Evolutionary conservation across 257 asterid species (phyloP), one percentile per base, ranked within the genome.

Genomic region (Fraxinus anomala): DNA sequence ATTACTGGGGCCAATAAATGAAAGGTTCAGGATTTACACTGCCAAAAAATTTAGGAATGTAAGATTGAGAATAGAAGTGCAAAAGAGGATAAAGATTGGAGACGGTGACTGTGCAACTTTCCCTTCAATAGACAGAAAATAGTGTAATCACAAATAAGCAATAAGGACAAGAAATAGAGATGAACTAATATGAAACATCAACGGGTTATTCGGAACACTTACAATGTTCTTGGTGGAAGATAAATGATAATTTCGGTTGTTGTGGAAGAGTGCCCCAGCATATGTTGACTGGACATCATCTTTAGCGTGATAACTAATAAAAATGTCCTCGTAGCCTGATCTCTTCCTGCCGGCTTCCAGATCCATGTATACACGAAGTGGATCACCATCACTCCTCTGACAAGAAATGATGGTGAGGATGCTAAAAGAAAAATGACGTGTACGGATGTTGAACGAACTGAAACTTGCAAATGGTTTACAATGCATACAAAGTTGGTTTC

Each of bases 241-340:
- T 59, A 96, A 42, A 76, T 74, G 91, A 83, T 92, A 96, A 80
- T 96, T 96, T 31, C 99, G 91, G 81, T 87, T 89, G 79, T 89
- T 96, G 68, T 92, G 99, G 73, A 92, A 96, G 74, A 88, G 84
- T 1, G 94, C 81, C 16, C 99, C 99, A 0, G 99, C 98, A 80
- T 96, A 96, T 78, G 99, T 96, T 37, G 99, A 81, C 81, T 96
- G 98, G 84, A 96, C 97, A 70, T 96, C 96, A 5, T 96, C 98
- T 84, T 92, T 73, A 31, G 97, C 97, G 85, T 96, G 98, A 80
- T 96, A 96, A 74, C 99, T 82, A 34, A 93, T 83, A 61, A 92
- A 96, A 19, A 92, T 81, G 80, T 96, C 98, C 78, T 96, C 99
- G 17, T 54, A 80, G 81, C 96, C 96, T 14, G 97, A 91, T 76